Base-by-base conservation (phyloP, 1,139 yeast genomes). In the Geotrichum histeridarum region DNA sequence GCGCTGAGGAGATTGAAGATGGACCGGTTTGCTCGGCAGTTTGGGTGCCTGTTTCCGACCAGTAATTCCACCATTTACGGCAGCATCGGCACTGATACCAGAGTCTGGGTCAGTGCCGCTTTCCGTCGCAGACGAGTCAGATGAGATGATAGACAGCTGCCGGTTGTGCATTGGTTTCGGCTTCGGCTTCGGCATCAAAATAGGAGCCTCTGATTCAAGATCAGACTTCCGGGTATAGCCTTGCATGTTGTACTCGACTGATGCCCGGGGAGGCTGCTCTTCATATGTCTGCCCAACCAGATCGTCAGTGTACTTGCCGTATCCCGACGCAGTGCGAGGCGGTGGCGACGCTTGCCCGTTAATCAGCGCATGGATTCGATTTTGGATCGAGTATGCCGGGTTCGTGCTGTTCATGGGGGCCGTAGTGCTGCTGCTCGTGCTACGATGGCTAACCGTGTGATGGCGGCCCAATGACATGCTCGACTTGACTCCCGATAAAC, bases 241-340 rank as follows among this genome's bases (percentile, higher is more conserved):
- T 3, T 3, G 27, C 27, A 22, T 22, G 27, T 5, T 22, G 27
- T 22, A 22, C 27, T 22, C 27, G 3, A 5, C 27, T 5, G 37
- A 33, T n/a, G 12, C 14, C 14, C 14, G 37, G 14, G 6, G 6
- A 33, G 14, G 2, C 37, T 33, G 37, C 4, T 6, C 37, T 33
- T 33, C 37, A 7, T 33, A 33, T n/a, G 43, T 5, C 43, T 11
- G 27, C 30, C 14, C 30, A 7, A 8, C 44, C 37, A 35, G 48
- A 8, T 61, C 63, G 53, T 80, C 86, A 0, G 90, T 84, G 64
- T 77, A 85, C 62, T 80, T 79, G 2, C 95, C 95, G 65, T 87
- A 87, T 0, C 95, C 95, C 14, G 73, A 70, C 0, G 95, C 95
- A 0, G 90, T 82, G 62, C 74, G 66, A 0, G 78, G 72, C 4